Conservation (phyloP, 306 rosid species). For the Trifolium fragiferum region DNA sequence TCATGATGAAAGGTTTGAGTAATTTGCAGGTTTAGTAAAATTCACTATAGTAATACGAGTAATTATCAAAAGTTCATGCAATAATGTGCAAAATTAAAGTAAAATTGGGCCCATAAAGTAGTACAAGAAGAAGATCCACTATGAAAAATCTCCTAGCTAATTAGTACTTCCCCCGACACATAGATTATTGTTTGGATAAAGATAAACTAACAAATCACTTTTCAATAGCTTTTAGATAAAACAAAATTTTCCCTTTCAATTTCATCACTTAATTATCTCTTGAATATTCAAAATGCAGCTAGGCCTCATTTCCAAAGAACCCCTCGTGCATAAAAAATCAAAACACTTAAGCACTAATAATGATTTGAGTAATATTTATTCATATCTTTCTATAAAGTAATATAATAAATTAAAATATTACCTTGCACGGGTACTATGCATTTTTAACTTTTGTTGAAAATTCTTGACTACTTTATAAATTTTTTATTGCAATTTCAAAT, state of each 20-base stretch:
- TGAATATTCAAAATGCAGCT: neutral
- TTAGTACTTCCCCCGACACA: neutral
- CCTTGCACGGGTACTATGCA: conserved; percentile 39
- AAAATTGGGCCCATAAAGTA: neutral
- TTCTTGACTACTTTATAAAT: neutral
- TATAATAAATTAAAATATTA: conserved; percentile 21
- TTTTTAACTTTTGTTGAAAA: conserved; percentile 25
- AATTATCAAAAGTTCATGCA: neutral
- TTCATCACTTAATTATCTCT: neutral
- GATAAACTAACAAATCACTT: neutral
- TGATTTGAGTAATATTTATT: too few species aligned
- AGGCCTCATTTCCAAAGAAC: too few species aligned
- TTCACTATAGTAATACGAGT: neutral
- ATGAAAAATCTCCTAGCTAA: neutral
- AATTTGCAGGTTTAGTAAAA: conserved; percentile 7
- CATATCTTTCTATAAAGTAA: conserved; percentile 34
- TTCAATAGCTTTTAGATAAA: neutral
- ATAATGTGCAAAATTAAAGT: neutral
- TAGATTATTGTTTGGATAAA: neutral
- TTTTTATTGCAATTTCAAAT: neutral
- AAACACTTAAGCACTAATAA: neutral
- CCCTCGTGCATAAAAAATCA: neutral
- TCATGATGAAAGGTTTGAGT: conserved; percentile 39
- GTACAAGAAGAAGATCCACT: neutral
- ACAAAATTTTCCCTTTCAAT: neutral